Evolutionary conservation across 2,329 filamentous ascomycete genomes (phyloP).

Genomic region (Amylocarpus encephaloides): DNA sequence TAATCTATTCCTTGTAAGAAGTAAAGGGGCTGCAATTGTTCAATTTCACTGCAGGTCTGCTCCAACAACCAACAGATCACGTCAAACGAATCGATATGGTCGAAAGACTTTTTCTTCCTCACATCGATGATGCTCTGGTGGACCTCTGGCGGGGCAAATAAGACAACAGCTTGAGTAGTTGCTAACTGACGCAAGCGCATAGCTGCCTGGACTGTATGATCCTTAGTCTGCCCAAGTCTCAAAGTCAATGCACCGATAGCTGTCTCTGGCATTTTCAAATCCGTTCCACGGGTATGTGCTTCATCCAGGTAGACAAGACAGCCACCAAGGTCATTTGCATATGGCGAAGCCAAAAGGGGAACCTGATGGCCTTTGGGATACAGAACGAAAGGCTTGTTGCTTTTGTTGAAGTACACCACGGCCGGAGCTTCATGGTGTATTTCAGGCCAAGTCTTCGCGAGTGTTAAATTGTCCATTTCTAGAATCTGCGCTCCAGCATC

Average conservation of each 20-base stretch:
- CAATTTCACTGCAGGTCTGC: constrained; percentile 54
- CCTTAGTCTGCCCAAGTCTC: constrained; percentile 22
- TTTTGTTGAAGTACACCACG: constrained; percentile 11
- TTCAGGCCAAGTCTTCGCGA: constrained; percentile 21
- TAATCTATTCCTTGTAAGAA: constrained; percentile 56
- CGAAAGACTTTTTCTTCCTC: constrained; percentile 25
- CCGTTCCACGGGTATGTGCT: constrained; percentile 25
- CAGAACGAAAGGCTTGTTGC: constrained; percentile 13
- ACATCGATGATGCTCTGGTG: constrained; percentile 48
- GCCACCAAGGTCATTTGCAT: constrained; percentile 17
- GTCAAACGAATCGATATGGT: constrained; percentile 33
- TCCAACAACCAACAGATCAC: constrained; percentile 57
- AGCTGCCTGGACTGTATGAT: constrained; percentile 54
- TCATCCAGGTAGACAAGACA: constrained; percentile 26
- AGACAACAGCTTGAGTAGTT: constrained; percentile 28
- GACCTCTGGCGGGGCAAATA: constrained; percentile 29
- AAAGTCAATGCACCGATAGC: constrained; percentile 22
- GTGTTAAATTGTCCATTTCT: constrained; percentile 45
- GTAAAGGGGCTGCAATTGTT: constrained; percentile 53
- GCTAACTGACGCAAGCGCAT: constrained; percentile 58
- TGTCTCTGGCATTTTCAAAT: constrained; percentile 18
- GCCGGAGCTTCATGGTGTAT: constrained; percentile 11
- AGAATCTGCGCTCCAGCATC: constrained; percentile 60
- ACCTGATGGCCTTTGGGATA: constrained; percentile 16
- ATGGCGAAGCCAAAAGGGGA: constrained; percentile 21